These are phyloP conservation scores for Limnanthes douglasii DNA, from an alignment of 345 rosid genomes.

Conservation along the genomic window DNA sequence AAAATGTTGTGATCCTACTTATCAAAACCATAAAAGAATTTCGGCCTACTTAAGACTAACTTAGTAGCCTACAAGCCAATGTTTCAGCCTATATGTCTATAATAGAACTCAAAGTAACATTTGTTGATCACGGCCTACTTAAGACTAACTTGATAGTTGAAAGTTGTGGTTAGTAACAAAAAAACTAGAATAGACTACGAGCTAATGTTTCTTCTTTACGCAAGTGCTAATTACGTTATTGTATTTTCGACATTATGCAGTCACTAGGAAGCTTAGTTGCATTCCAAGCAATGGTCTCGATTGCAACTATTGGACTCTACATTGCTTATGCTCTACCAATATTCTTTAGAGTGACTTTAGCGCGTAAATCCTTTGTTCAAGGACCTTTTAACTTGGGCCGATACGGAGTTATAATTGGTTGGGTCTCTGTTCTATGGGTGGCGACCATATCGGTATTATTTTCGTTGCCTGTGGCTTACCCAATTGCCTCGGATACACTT, in stretches of 20 bases:
- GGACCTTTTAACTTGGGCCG: constrained; percentile 87
- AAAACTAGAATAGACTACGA: too few relatives aligned
- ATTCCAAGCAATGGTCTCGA: constrained; percentile 93
- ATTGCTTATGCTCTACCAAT: constrained; percentile 90
- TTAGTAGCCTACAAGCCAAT: too few relatives aligned
- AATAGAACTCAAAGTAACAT: too few relatives aligned
- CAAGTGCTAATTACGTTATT: neutral
- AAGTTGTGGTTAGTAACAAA: too few relatives aligned
- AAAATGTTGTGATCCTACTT: too few relatives aligned
- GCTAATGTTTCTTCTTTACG: too few relatives aligned
- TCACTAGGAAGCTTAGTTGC: constrained; percentile 88
- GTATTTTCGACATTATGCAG: constrained; percentile 24
- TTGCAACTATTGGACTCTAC: constrained; percentile 88
- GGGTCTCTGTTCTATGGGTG: constrained; percentile 90
- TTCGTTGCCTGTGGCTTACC: constrained; percentile 87
- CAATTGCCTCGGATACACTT: constrained; percentile 60
- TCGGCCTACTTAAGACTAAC: too few relatives aligned
- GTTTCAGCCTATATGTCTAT: too few relatives aligned
- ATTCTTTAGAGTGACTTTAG: constrained; percentile 67
- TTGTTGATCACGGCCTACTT: too few relatives aligned
- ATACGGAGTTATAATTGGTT: constrained; percentile 48
- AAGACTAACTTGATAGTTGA: too few relatives aligned
- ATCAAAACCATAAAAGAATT: too few relatives aligned
- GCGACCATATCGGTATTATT: constrained; percentile 76
- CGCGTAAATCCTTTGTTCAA: constrained; percentile 47